Base-by-base conservation (phyloP, 2,329 filamentous ascomycete species). In the Furcasterigmium furcatum region DNA sequence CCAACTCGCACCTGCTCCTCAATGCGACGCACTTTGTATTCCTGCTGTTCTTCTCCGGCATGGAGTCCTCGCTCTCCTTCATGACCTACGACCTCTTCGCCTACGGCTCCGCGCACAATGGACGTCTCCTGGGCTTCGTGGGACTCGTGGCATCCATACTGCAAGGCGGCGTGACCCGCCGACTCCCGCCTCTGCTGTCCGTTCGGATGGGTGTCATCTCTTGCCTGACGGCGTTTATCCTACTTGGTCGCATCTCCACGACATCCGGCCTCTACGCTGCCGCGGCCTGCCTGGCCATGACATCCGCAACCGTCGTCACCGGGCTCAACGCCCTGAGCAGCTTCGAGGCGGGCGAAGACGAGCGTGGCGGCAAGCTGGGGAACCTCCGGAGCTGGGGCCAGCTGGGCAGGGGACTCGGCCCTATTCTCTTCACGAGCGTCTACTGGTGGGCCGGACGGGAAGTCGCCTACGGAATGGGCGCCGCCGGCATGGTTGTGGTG, bases 381-480 rank as follows among this genome's bases (percentile, higher is more conserved):
- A 85, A 88, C 47, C 77, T 97, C 55, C 77, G 94, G 22, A 82
- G 77, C 55, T 84, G 76, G 84, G 92, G 94, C 6, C 94, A 99
- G 72, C 78, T 91, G 4, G 94, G 94, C 3, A 79, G 94, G 27
- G 90, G 91, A 0, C 65, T 95, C 10, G 94, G 94, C 0, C 94
- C 94, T 0, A 65, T 99, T 5, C 69, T 95, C 29, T 99, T 99
- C 62, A 97, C 94, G 51, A 90, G 89, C 41, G 74, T 99, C 46
- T 99, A 99, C 70, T 99, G 94, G 94, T 99, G 94, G 94, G 91
- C 90, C 7, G 94, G 94, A 0, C 76, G 94, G 39, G 87, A 95
- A 60, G 77, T 84, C 10, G 94, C 94, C 3, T 99, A 97, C 65
- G 76, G 74, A 1, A 76, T 90, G 56, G 94, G 94, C 4, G 87